phyloP scores from a whole-genome alignment of 2,329 filamentous ascomycete genomes.

The Scytalidium sp. region DNA sequence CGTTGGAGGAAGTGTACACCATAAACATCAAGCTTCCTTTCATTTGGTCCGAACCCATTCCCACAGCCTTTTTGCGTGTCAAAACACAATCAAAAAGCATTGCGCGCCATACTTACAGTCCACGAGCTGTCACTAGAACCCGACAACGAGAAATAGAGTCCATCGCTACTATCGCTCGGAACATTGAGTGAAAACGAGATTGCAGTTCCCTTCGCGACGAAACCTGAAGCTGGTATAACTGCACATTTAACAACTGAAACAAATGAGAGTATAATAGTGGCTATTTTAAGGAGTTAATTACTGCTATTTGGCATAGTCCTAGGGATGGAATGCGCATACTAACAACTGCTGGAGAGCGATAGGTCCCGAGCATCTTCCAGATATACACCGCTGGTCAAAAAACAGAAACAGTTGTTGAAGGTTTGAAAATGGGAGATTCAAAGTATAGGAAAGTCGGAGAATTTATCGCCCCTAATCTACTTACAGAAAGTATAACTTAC shows the following conservation, averaged over 20 bases:
- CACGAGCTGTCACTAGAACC: conserved; percentile 44
- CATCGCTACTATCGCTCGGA: conserved; percentile 38
- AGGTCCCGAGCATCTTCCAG: no score
- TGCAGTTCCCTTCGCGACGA: conserved; percentile 39
- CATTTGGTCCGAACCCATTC: conserved; percentile 52
- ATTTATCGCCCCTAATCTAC: no score
- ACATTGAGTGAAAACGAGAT: conserved; percentile 50
- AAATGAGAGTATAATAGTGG: background rate
- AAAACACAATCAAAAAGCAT: background rate
- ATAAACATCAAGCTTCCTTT: conserved; percentile 50
- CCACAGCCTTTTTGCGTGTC: conserved; percentile 37
- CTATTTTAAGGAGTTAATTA: background rate
- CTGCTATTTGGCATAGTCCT: background rate
- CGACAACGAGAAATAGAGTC: conserved; percentile 54
- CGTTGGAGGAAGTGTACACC: conserved; percentile 46
- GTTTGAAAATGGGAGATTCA: no score
- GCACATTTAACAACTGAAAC: background rate
- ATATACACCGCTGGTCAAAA: no score
- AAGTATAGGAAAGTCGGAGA: no score
- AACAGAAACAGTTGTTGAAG: no score
- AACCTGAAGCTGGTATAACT: conserved; percentile 41
- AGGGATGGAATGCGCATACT: no score
- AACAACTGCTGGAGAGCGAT: no score
- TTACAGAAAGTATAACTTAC: no score
- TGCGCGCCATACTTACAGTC: conserved; percentile 29